Percentiles rank a stretch among this genome's conserved stretches.
phyloP scores from a whole-genome alignment of 176 grass and related monocot species.

The Lolium multiflorum region DNA sequence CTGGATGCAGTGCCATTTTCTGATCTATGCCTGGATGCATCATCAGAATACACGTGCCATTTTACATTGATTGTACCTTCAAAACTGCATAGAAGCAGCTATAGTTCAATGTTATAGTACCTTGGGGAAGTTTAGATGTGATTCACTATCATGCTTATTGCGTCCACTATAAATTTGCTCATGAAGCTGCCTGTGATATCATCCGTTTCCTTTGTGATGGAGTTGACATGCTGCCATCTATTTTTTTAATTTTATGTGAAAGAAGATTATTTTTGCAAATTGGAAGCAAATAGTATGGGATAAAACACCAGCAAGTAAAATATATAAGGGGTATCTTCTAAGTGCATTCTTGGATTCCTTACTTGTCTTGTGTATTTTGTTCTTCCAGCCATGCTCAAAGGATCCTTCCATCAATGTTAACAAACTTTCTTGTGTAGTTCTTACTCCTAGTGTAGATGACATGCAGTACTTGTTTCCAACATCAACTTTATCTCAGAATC shows the following conservation, averaged over 20 bases:
- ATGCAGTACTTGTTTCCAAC: slow-evolving; percentile 2
- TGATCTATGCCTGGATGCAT: too few species aligned
- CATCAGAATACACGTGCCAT: background rate
- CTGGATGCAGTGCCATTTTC: background rate
- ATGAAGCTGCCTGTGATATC: background rate
- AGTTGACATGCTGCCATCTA: background rate
- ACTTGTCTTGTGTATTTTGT: background rate
- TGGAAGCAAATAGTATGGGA: slow-evolving; percentile 23
- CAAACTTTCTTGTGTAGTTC: background rate
- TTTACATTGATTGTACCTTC: slow-evolving; percentile 20
- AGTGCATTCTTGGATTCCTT: slow-evolving; percentile 10
- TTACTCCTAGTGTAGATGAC: slow-evolving; percentile 21
- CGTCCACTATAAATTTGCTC: background rate
- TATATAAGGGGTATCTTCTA: slow-evolving; percentile 1
- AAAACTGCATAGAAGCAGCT: background rate
- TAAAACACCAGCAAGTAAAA: background rate
- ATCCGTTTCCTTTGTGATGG: background rate
- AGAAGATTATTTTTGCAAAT: background rate
- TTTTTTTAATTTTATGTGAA: slow-evolving; percentile 11
- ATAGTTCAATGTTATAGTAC: slow-evolving; percentile 10
- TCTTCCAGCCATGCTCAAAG: slow-evolving; percentile 15
- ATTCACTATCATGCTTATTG: slow-evolving; percentile 15
- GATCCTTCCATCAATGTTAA: background rate
- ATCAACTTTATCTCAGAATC: slow-evolving; percentile 22
- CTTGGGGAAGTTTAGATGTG: slow-evolving; percentile 18